phyloP scores from a whole-genome alignment of 352 stramenopile genomes.

The Phytopythium cucurbitacearum region DNA sequence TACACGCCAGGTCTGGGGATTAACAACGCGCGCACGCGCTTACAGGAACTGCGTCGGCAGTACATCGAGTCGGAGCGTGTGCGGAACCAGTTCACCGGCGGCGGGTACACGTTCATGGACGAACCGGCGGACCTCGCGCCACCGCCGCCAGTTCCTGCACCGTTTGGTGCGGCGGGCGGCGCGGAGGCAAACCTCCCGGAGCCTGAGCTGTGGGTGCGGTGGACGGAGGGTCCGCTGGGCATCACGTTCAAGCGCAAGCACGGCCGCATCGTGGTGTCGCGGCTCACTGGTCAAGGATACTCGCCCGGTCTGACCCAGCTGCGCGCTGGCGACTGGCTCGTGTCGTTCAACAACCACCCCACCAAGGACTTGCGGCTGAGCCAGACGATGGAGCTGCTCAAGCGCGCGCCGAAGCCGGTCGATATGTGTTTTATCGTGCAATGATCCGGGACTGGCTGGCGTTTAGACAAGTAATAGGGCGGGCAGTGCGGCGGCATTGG shows the following conservation, averaged over 20 bases:
- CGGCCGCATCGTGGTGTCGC: slow-evolving; percentile 71
- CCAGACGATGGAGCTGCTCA: slow-evolving; percentile 82
- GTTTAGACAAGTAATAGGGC: no score
- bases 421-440: slow-evolving; percentile 80
- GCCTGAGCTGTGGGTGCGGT: slow-evolving; percentile 69
- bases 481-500: no score
- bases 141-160: slow-evolving; percentile 1
- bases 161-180: slow-evolving; percentile 3
- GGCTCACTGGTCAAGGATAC: slow-evolving; percentile 64
- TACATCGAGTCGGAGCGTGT: slow-evolving; percentile 66
- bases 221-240: slow-evolving; percentile 63
- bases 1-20: slow-evolving; percentile 12
- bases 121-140: slow-evolving; percentile 14
- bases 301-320: slow-evolving; percentile 64
- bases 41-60: slow-evolving; percentile 56
- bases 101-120: slow-evolving; percentile 64
- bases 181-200: slow-evolving; percentile 20
- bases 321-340: slow-evolving; percentile 63
- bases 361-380: slow-evolving; percentile 55
- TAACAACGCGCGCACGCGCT: slow-evolving; percentile 14
- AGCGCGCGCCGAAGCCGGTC: slow-evolving; percentile 66
- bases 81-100: slow-evolving; percentile 36
- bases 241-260: slow-evolving; percentile 83
- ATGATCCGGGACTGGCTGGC: slow-evolving; percentile 12
- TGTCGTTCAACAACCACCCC: slow-evolving; percentile 68